Conservation (phyloP, 2,329 filamentous ascomycete species). For the Aspergillus sergii region DNA sequence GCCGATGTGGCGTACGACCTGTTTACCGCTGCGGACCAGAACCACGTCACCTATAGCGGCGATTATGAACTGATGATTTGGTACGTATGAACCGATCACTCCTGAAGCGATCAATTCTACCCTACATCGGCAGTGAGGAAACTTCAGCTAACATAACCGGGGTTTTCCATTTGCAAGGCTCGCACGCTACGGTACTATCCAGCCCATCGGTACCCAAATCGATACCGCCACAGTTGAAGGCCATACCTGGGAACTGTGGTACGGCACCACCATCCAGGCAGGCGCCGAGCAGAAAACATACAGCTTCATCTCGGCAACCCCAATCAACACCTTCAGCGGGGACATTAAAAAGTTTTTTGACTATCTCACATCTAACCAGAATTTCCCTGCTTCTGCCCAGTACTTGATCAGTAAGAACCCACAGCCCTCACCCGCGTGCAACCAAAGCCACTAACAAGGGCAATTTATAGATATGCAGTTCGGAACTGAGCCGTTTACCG, state of each 20-base stretch:
- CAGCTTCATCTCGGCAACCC: constrained; percentile 52
- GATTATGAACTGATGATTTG: constrained; percentile 67
- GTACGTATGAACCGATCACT: constrained; percentile 26
- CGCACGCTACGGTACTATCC: constrained; percentile 53
- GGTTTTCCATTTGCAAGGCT: constrained; percentile 30
- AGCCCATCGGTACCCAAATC: constrained; percentile 57
- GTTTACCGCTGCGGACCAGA: constrained; percentile 50
- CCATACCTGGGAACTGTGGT: constrained; percentile 57
- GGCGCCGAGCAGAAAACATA: constrained; percentile 50
- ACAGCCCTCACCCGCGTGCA: constrained; percentile 15
- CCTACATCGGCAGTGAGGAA: too few relatives aligned
- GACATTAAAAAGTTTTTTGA: constrained; percentile 59
- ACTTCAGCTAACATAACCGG: not conserved
- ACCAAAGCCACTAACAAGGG: not conserved
- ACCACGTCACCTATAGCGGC: constrained; percentile 43
- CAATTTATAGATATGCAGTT: constrained; percentile 35
- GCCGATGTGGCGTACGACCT: constrained; percentile 63
- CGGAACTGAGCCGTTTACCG: constrained; percentile 61
- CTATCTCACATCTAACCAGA: constrained; percentile 54
- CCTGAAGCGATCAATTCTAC: not conserved
- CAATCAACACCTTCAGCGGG: constrained; percentile 54
- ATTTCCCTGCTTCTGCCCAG: constrained; percentile 49
- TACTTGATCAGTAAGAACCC: constrained; percentile 50
- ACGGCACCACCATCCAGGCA: constrained; percentile 54
- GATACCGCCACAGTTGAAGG: constrained; percentile 55